These are phyloP conservation scores for Candida ortonii DNA, from an alignment of 805 yeast genomes.

Conservation along the genomic window DNA sequence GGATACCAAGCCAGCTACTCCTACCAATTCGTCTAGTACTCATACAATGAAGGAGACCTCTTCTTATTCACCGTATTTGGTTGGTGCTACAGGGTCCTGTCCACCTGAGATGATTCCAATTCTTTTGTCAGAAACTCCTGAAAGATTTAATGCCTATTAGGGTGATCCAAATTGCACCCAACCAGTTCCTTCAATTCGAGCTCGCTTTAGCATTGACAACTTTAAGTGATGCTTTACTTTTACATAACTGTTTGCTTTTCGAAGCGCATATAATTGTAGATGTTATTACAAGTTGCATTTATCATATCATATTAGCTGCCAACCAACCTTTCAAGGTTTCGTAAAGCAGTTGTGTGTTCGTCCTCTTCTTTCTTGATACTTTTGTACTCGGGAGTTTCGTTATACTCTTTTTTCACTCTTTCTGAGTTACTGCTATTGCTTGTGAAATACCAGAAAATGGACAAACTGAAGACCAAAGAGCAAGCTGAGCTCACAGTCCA, in stretches of 20 bases:
- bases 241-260: too few relatives aligned
- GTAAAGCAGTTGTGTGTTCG: constrained; percentile 3
- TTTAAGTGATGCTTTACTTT: constrained; percentile 2
- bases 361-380: constrained; percentile 13
- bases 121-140: constrained; percentile 34
- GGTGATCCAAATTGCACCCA: not conserved
- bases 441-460: constrained; percentile 24
- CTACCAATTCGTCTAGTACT: constrained; percentile 1
- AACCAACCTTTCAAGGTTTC: constrained; percentile 7
- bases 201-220: not conserved
- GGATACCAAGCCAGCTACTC: constrained; percentile 4
- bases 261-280: too few relatives aligned
- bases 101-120: constrained; percentile 29
- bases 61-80: constrained; percentile 13
- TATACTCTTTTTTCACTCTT: constrained; percentile 3
- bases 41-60: constrained; percentile 19
- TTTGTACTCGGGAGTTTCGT: constrained; percentile 1
- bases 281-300: constrained; percentile 1
- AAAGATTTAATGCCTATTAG: constrained; percentile 24
- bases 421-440: not conserved
- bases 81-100: constrained; percentile 1
- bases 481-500: constrained; percentile 36
- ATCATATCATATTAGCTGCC: constrained; percentile 1
- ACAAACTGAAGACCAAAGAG: constrained; percentile 30
- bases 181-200: not conserved